Conservation (phyloP, 2,329 filamentous ascomycete species). For the Diaporthe eres region DNA sequence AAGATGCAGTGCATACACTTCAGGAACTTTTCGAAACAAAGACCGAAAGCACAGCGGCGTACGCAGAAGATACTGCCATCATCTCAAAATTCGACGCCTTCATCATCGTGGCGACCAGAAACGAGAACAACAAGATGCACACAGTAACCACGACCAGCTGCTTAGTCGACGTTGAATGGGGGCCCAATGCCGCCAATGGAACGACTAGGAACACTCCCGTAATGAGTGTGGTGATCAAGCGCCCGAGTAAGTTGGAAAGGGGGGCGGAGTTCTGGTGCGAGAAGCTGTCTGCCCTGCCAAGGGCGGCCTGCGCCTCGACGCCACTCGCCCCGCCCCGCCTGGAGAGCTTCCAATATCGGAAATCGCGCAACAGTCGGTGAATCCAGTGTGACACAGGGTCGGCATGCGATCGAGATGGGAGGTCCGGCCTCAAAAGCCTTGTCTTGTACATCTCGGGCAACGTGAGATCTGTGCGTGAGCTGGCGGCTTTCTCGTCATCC, state of each 20-base stretch:
- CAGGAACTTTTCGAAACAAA: slow-evolving; percentile 40
- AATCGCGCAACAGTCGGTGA: slow-evolving; percentile 41
- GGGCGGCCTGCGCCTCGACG: background rate
- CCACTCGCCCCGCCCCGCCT: slow-evolving; percentile 9
- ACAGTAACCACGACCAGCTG: slow-evolving; percentile 37
- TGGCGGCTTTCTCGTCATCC: slow-evolving; percentile 43
- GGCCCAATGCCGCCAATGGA: background rate
- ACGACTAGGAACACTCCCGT: slow-evolving; percentile 21
- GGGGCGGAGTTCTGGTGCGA: slow-evolving; percentile 5
- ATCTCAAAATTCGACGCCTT: slow-evolving; percentile 46
- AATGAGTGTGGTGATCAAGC: slow-evolving; percentile 18
- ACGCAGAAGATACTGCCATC: slow-evolving; percentile 45
- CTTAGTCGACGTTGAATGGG: background rate
- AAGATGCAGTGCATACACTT: too few relatives aligned
- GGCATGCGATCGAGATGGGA: background rate
- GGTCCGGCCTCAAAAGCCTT: slow-evolving; percentile 42
- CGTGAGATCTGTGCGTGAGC: slow-evolving; percentile 46
- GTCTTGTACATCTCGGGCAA: slow-evolving; percentile 52
- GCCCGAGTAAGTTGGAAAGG: background rate
- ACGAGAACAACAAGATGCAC: slow-evolving; percentile 43
- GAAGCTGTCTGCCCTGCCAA: background rate
- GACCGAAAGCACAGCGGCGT: slow-evolving; percentile 46
- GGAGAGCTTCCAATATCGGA: slow-evolving; percentile 39
- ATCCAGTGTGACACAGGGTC: slow-evolving; percentile 16
- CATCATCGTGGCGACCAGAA: slow-evolving; percentile 42